Conservation (phyloP, 495 filamentous ascomycete genomes). For the Cryomyces minteri region DNA sequence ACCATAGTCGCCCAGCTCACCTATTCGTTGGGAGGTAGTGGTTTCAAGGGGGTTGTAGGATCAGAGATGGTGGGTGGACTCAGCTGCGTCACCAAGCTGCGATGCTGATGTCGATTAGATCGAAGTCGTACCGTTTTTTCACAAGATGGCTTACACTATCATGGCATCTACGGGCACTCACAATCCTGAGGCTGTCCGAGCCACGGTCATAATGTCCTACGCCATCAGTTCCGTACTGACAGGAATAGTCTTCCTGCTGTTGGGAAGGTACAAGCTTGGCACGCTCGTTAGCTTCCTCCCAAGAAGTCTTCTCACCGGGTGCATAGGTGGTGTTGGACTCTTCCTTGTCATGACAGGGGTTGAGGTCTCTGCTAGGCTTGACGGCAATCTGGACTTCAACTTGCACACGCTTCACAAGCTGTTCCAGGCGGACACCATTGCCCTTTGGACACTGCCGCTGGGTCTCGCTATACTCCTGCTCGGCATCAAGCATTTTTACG, state of each 20-base stretch:
- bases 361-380: slow-evolving; percentile 81
- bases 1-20: slow-evolving; percentile 85
- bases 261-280: slow-evolving; percentile 71
- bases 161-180: slow-evolving; percentile 58
- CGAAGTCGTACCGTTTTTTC: slow-evolving; percentile 93
- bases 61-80: slow-evolving; percentile 66
- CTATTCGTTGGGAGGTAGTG: slow-evolving; percentile 71
- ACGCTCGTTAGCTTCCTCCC: slow-evolving; percentile 93
- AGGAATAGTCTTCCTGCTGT: slow-evolving; percentile 73
- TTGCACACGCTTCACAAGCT: slow-evolving; percentile 56
- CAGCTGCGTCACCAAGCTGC: background rate
- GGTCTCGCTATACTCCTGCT: slow-evolving; percentile 59
- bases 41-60: slow-evolving; percentile 81
- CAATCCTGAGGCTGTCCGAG: slow-evolving; percentile 66
- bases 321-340: slow-evolving; percentile 95
- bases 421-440: slow-evolving; percentile 47
- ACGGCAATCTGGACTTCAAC: slow-evolving; percentile 67
- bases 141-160: slow-evolving; percentile 89
- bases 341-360: slow-evolving; percentile 83
- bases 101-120: slow-evolving; percentile 33
- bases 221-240: slow-evolving; percentile 83
- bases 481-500: slow-evolving; percentile 49
- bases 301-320: slow-evolving; percentile 86
- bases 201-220: slow-evolving; percentile 82
- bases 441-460: slow-evolving; percentile 71